These are phyloP conservation scores for Zoysia japonica DNA, from an alignment of 176 grass and related monocot species.

Conservation along the genomic window DNA sequence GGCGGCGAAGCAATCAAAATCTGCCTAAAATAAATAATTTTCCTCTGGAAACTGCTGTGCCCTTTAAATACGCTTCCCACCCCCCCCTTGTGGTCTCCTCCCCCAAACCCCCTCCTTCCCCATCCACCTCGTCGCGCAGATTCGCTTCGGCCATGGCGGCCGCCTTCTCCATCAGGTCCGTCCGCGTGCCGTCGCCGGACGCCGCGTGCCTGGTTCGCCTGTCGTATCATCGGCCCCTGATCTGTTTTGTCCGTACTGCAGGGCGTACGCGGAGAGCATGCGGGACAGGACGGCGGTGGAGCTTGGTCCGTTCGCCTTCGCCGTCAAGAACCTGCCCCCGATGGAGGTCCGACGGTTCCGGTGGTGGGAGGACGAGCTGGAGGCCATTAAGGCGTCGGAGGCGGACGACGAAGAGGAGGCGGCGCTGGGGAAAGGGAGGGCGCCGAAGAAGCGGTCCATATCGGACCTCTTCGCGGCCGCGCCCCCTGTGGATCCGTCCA, in stretches of 20 bases:
- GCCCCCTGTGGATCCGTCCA: conserved; percentile 15
- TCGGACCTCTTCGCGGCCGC: conserved; percentile 57
- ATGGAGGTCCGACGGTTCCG: conserved; percentile 45
- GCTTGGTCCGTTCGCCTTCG: not conserved
- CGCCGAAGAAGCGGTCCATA: conserved; percentile 65
- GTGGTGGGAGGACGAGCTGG: conserved; percentile 64
- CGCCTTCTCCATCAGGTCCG: not conserved
- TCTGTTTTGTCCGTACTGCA: conserved; percentile 17
- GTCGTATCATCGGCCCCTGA: not conserved
- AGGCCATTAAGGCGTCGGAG: not conserved
- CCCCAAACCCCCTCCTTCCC: not conserved
- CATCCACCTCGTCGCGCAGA: not conserved
- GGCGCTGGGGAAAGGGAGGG: conserved; percentile 31
- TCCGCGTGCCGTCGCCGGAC: not conserved
- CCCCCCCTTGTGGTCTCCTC: too few species aligned
- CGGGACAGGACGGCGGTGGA: conserved; percentile 3
- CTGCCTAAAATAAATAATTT: not conserved
- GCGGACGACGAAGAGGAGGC: not conserved
- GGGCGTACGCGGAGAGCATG: conserved; percentile 41
- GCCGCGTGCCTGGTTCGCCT: not conserved
- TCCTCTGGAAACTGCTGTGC: not conserved
- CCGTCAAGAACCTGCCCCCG: conserved; percentile 36
- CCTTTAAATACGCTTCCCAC: not conserved
- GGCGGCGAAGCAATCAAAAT: not conserved
- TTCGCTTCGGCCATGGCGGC: not conserved